Evolutionary conservation across 768 basidiomycete species (phyloP), one percentile per base, ranked within the genome.

Genomic region (Pleurotus tuoliensis): DNA sequence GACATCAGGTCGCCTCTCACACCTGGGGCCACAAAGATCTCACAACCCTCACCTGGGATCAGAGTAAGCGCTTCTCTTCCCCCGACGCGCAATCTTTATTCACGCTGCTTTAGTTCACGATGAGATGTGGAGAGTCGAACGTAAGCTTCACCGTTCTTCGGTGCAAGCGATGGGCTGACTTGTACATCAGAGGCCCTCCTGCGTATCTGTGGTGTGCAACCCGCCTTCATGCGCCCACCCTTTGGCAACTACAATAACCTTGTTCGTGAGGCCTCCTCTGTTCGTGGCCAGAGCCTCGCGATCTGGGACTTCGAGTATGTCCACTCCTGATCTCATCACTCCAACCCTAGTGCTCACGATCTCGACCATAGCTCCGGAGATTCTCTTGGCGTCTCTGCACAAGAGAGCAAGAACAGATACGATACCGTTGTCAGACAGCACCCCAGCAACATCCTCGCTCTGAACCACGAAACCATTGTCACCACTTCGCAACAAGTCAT

Each of bases 21-120:
- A 79, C 78, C 20, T 81, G 79, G 79, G 58, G 63, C 11, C 79
- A 81, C 57, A 58, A 60, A 9, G 66, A 78, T 57, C 64, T 80
- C 1, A 66, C 67, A 6, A 69, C 58, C 2, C 62, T 79, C 34
- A 62, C 65, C 18, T 64, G 62, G 62, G 65, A 69, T 56, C 60
- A 71, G 55, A 63, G 73, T 73, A 59, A 22, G 64, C 30, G 9
- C 20, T 24, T 18, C 11, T 47, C 25, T 25, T 8, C 11, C 3
- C 18, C 1, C 25, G 18, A 11, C 46, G 6, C 18, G 4, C 34
- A 11, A 8, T 41, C 39, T 9, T 22, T 9, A 12, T 8, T 22
- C 6, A n/a, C 8, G 3, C 49, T 16, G 30, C 20, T 25, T 4
- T 46, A 79, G 75, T 78, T 43, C 75, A 78, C 43, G 66, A 76